phyloP scores from a whole-genome alignment of 1,284 basidiomycete genomes.

The Puccinia triticina region DNA sequence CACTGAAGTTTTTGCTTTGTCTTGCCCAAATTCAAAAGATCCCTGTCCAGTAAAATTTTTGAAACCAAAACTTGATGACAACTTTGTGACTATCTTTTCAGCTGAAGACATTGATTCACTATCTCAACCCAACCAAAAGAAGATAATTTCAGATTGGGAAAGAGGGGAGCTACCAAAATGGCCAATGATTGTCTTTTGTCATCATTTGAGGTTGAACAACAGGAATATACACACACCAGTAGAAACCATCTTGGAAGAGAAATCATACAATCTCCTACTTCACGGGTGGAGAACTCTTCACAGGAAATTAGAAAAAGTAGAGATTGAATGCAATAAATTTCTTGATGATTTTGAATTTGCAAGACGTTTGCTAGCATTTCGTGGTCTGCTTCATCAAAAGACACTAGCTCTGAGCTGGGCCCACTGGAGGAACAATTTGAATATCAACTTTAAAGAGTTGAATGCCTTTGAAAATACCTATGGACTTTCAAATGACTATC shows the following conservation, averaged over 20 bases:
- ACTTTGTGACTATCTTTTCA: not conserved
- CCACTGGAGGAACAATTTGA: not conserved
- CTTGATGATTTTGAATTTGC: constrained; percentile 1
- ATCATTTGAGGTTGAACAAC: constrained; percentile 10
- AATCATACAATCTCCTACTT: not conserved
- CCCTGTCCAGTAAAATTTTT: not conserved
- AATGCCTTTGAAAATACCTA: not conserved
- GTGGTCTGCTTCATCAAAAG: not conserved
- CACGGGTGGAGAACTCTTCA: not conserved
- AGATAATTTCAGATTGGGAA: constrained; percentile 13
- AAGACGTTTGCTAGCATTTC: constrained; percentile 1
- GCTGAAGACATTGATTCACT: not conserved
- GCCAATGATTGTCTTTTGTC: not conserved
- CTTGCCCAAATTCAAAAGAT: not conserved
- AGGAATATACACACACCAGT: not conserved
- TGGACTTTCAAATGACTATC: not conserved
- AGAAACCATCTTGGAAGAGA: not conserved
- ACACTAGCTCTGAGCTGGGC: constrained; percentile 3
- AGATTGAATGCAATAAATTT: constrained; percentile 13
- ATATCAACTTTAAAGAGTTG: not conserved
- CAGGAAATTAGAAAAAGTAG: not conserved
- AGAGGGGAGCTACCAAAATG: not conserved
- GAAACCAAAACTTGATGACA: not conserved
- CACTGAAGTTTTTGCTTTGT: not conserved
- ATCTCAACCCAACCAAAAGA: not conserved